Conservation (phyloP, 2,329 filamentous ascomycete genomes). For the Rhynchosporium agropyri region DNA sequence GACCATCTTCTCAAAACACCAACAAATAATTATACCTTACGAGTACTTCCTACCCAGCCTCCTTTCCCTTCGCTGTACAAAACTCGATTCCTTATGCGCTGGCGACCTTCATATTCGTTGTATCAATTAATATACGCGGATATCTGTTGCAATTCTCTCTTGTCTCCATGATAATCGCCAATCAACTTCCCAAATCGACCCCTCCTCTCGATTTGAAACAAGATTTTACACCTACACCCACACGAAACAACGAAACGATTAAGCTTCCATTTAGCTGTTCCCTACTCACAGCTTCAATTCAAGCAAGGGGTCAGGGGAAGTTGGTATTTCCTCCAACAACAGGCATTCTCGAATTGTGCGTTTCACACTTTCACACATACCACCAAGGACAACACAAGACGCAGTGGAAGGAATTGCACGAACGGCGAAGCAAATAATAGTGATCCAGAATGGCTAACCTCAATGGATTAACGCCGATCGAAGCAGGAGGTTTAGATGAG, state of each 20-base stretch:
- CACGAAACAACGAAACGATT: slow-evolving; percentile 3
- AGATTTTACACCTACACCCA: no score
- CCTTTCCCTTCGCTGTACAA: background rate
- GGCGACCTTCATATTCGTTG: background rate
- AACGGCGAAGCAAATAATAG: background rate
- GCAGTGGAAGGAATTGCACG: no score
- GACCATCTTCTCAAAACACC: slow-evolving; percentile 11
- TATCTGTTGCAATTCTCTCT: background rate
- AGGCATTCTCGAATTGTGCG: background rate
- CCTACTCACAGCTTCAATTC: no score
- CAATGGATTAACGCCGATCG: slow-evolving; percentile 14
- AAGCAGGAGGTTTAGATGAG: slow-evolving; percentile 20
- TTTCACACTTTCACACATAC: background rate
- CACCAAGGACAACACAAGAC: background rate
- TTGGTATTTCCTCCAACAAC: background rate
- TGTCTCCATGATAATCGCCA: background rate
- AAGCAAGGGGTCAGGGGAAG: no score
- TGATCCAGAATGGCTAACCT: slow-evolving; percentile 2
- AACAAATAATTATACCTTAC: background rate
- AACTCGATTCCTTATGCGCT: background rate
- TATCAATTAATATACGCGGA: background rate
- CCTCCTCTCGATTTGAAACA: background rate
- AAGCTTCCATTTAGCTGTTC: background rate
- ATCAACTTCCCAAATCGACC: background rate
- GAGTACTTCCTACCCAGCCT: slow-evolving; percentile 4